A percentile compares a stretch with the other conserved stretches of the same genome.
Conservation (phyloP, 208 protist species). For the Crithidia bombi region DNA sequence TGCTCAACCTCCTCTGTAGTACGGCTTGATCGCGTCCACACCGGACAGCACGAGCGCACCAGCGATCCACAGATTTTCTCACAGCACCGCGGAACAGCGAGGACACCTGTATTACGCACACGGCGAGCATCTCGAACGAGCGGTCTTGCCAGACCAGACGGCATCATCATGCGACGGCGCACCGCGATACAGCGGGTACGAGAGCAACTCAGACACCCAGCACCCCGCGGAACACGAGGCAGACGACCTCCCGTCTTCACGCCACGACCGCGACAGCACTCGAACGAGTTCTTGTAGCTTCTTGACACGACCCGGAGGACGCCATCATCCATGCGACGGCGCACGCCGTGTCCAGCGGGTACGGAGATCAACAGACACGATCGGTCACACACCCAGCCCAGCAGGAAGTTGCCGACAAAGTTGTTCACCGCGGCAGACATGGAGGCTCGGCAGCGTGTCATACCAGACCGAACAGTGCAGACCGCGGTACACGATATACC, state of each 20-base stretch:
- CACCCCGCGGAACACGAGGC: conserved; percentile 69
- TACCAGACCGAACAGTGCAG: conserved; percentile 98
- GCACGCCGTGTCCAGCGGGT: conserved; percentile 98
- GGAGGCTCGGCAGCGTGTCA: conserved; percentile 89
- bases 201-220: too few relatives aligned
- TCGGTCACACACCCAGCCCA: conserved; percentile 75
- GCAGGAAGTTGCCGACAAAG: conserved; percentile 77
- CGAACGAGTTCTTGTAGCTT: conserved; percentile 81
- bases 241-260: conserved; percentile 63
- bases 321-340: conserved; percentile 97
- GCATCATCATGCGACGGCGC: too few relatives aligned
- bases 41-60: conserved; percentile 80
- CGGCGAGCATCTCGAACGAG: too few relatives aligned
- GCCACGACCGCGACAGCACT: conserved; percentile 64
- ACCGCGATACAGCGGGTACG: too few relatives aligned
- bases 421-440: conserved; percentile 68
- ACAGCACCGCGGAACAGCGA: conserved; percentile 64
- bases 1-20: conserved; percentile 56
- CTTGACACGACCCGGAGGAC: conserved; percentile 60
- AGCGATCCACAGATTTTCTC: conserved; percentile 84
- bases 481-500: conserved; percentile 97
- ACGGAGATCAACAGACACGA: conserved; percentile 84
- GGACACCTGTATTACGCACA: too few relatives aligned
- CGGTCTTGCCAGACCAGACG: too few relatives aligned
- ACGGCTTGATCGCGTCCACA: conserved; percentile 84